phyloP scores from a whole-genome alignment of 352 stramenopile genomes.

The Plasmopara viticola region DNA sequence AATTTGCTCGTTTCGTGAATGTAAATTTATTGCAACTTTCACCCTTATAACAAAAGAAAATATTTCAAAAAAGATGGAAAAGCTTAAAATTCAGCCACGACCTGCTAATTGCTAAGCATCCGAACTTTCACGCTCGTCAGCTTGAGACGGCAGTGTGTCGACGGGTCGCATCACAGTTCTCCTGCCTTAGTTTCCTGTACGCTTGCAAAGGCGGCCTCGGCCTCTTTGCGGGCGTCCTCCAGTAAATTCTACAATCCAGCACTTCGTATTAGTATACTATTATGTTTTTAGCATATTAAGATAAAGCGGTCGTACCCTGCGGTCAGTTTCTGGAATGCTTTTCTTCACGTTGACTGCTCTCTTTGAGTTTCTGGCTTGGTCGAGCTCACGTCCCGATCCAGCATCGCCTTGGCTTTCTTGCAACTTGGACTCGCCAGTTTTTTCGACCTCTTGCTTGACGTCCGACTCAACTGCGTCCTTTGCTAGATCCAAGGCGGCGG shows the following conservation, averaged over 20 bases:
- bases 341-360: constrained; percentile 37
- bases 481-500: constrained; percentile 28
- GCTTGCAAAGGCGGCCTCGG: constrained; percentile 22
- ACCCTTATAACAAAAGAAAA: too few species aligned
- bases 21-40: too few species aligned
- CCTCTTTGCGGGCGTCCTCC: constrained; percentile 35
- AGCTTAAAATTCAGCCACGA: too few species aligned
- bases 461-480: constrained; percentile 17
- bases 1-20: too few species aligned
- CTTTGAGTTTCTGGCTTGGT: constrained; percentile 5
- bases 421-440: background rate
- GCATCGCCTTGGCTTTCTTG: constrained; percentile 16
- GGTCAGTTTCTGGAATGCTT: constrained; percentile 16
- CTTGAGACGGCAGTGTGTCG: background rate
- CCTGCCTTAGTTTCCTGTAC: constrained; percentile 4
- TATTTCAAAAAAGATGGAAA: too few species aligned
- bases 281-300: too few species aligned
- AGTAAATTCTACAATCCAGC: constrained; percentile 29
- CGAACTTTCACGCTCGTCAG: too few species aligned
- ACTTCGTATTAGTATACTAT: constrained; percentile 1
- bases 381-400: constrained; percentile 3
- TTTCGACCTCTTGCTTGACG: background rate
- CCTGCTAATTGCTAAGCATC: too few species aligned
- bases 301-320: constrained; percentile 19
- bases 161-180: constrained; percentile 21